Evolutionary conservation across 2,329 filamentous ascomycete genomes (phyloP), one percentile per base, ranked within the genome.

Genomic region (Epicoccum nigrum): DNA sequence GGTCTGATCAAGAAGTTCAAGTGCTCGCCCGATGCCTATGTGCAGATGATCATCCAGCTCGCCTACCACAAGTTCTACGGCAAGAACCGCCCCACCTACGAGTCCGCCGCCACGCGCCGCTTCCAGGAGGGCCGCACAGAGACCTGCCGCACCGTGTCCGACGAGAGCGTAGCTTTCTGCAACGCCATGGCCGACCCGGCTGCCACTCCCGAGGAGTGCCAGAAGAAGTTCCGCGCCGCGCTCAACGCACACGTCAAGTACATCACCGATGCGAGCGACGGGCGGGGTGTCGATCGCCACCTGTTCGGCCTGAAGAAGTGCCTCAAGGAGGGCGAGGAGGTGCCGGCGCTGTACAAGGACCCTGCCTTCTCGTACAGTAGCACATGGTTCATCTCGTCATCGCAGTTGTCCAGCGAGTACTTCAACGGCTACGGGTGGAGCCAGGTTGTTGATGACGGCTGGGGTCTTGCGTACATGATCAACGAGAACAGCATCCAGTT

Each of bases 391-490:
- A 81, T 99, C 52, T 93, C 88, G 21, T 91, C 87, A 21, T 91
- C 86, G 55, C 95, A 99, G 79, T 79, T 99, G 72, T 94, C 89
- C 76, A 92, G 88, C 27, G 95, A 99, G 79, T 97, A 90, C 81
- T 99, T 97, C 78, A 99, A 99, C 73, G 94, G 95, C 19, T 99
- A 99, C 76, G 94, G 94, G 37, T 99, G 94, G 94, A 94, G 89
- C 71, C 93, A 99, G 79, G 94, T 99, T 44, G 89, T 97, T 47
- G 92, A 97, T 69, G 90, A 88, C 54, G 94, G 94, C 23, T 99
- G 94, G 77, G 94, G 94, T 33, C 96, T 99, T 70, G 94, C 94
- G 31, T 99, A 99, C 74, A 99, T 99, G 94, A 97, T 99, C 74
- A 99, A 99, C 73, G 93, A 97, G 82, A 96, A 97, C 76, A 96